Evolutionary conservation across 345 rosid genomes (phyloP), one percentile per base, ranked within the genome.

Genomic region (Populus nigra): DNA sequence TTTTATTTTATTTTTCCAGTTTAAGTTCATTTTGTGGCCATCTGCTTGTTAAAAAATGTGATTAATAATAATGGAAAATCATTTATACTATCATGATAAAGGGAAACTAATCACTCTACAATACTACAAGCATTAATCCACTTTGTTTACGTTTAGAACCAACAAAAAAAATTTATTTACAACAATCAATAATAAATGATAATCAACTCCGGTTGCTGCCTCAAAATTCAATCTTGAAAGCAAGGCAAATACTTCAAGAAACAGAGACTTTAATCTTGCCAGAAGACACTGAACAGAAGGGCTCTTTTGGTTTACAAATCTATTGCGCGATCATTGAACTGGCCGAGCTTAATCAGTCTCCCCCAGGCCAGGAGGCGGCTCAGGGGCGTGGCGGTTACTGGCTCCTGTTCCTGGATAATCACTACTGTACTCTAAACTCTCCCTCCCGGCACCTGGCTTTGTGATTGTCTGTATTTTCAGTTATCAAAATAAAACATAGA

Each of bases 321-420:
- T 20, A 53, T 22, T 22, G 23, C 20, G 59, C 23, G 20, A 20
- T 53, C 23, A 53, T 2, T 53, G 59, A 53, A 7, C 23, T 53
- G 59, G 0, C 59, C 20, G n/a, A n/a, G 55, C 23, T 68, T 70
- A 45, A 71, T 53, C 22, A 55, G 1, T 59, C 41, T 45, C 62
- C 29, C 35, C 72, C 17, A 1, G 63, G 23, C 31, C 43, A 12
- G 29, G 2, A 23, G 80, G 71, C 7, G 71, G 61, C 1, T 10
- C 47, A 20, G 76, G 76, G 62, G 66, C 65, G 27, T 72, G 76
- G 72, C 55, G 35, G 8, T 8, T n/a, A 38, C 72, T 78, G 47
- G 80, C 22, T 35, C 76, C 72, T 38, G 81, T 29, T 49, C 7
- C 72, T 25, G 59, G 38, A 53, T 78, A 78, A 39, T 72, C 72